A percentile compares a stretch with the other conserved stretches of the same genome.
These are phyloP conservation scores for Litchi chinensis DNA, from an alignment of 345 rosid genomes.

Conservation along the genomic window DNA sequence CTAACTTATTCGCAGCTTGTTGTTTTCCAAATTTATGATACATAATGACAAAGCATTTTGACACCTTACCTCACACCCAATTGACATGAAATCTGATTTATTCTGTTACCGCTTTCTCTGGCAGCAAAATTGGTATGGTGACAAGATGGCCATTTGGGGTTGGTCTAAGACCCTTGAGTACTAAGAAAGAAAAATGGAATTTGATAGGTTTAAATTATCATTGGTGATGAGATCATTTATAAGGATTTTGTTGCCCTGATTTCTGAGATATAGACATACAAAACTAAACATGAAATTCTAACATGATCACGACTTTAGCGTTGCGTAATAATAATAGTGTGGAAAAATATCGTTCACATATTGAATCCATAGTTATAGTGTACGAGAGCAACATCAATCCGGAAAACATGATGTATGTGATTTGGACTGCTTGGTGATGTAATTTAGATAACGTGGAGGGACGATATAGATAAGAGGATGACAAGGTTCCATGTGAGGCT, in stretches of 20 bases:
- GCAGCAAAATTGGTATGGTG: not conserved
- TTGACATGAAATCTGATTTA: not conserved
- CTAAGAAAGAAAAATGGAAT: not conserved
- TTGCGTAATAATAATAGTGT: not conserved
- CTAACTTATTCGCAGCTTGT: not conserved
- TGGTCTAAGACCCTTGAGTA: too few species aligned
- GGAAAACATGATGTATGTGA: not conserved
- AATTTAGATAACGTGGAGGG: not conserved
- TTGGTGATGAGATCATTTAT: not conserved
- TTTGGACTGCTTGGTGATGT: not conserved
- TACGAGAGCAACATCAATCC: not conserved
- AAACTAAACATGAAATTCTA: too few species aligned
- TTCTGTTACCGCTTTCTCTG: not conserved
- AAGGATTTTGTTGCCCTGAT: not conserved
- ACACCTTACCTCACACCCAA: not conserved
- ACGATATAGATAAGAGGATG: not conserved
- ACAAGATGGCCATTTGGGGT: not conserved
- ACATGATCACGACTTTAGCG: not conserved
- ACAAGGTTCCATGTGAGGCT: conserved; percentile 12
- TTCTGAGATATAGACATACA: not conserved
- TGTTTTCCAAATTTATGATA: not conserved
- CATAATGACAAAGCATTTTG: not conserved
- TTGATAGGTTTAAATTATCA: not conserved
- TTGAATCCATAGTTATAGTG: not conserved
- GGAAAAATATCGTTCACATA: not conserved